Evolutionary conservation across 2,329 filamentous ascomycete genomes (phyloP).

Genomic region (Hypoxylon sp.): DNA sequence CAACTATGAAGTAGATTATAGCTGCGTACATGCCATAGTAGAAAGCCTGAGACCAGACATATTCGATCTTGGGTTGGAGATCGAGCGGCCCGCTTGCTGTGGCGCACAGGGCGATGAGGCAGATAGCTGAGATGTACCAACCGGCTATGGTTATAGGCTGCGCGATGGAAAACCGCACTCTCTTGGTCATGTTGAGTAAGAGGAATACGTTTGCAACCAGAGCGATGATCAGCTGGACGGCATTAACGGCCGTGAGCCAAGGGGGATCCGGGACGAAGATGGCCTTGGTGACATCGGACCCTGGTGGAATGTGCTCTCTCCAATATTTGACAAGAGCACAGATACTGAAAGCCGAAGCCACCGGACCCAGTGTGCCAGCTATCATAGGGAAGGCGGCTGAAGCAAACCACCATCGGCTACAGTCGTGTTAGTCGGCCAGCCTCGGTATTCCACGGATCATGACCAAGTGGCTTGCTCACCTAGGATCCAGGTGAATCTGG

Average conservation of each 20-base stretch:
- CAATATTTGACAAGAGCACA: conserved; percentile 87
- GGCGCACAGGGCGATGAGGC: conserved; percentile 76
- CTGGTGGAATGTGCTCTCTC: conserved; percentile 71
- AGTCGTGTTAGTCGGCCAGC: conserved; percentile 5
- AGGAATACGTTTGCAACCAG: conserved; percentile 85
- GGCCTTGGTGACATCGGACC: conserved; percentile 65
- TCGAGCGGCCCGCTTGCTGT: conserved; percentile 74
- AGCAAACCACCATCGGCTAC: conserved; percentile 74
- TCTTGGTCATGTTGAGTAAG: conserved; percentile 87
- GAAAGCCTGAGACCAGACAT: conserved; percentile 83
- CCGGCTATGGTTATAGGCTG: conserved; percentile 86
- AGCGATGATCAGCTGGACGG: conserved; percentile 81
- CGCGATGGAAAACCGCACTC: conserved; percentile 84
- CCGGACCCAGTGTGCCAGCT: conserved; percentile 85
- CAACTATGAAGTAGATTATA: conserved; percentile 82
- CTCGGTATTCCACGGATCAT: background rate
- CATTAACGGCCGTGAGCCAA: conserved; percentile 85
- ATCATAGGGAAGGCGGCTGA: conserved; percentile 81
- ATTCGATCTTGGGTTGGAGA: conserved; percentile 61
- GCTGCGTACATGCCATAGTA: conserved; percentile 89
- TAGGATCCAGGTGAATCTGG: conserved; percentile 62
- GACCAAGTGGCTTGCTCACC: conserved; percentile 52
- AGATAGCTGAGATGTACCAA: conserved; percentile 78
- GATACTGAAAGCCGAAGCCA: conserved; percentile 90
- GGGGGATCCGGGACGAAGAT: conserved; percentile 74